Evolutionary conservation across 257 asterid species (phyloP).

Genomic region (Plantago elongata): DNA sequence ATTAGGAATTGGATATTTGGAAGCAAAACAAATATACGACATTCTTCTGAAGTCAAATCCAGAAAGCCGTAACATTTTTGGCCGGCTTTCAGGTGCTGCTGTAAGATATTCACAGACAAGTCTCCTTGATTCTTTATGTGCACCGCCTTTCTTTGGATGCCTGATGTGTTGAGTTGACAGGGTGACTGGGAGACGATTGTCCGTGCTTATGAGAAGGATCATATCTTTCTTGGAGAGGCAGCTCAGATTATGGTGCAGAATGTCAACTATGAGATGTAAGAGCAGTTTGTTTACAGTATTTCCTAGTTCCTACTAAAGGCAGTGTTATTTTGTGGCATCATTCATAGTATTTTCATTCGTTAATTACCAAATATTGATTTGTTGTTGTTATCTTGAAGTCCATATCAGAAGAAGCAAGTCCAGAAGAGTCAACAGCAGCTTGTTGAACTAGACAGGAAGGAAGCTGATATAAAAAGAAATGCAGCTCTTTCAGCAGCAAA

Average conservation of each 20-base stretch:
- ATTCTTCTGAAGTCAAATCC: slow-evolving; percentile 70
- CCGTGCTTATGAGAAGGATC: slow-evolving; percentile 80
- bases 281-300: neutral
- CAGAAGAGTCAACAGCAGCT: slow-evolving; percentile 93
- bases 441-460: slow-evolving; percentile 79
- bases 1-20: slow-evolving; percentile 80
- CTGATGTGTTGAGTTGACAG: slow-evolving; percentile 36
- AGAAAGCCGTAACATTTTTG: slow-evolving; percentile 94
- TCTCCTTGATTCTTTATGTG: slow-evolving; percentile 13
- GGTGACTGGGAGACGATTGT: slow-evolving; percentile 94
- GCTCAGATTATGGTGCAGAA: slow-evolving; percentile 92
- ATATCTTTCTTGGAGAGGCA: slow-evolving; percentile 84
- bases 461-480: slow-evolving; percentile 85
- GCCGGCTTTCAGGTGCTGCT: slow-evolving; percentile 98
- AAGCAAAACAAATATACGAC: slow-evolving; percentile 74
- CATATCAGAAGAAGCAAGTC: slow-evolving; percentile 83
- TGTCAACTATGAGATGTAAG: slow-evolving; percentile 92
- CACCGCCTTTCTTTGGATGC: neutral
- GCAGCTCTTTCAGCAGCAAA: slow-evolving; percentile 87
- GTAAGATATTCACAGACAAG: slow-evolving; percentile 54
- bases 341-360: no score
- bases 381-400: slow-evolving; percentile 38
- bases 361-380: neutral
- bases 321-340: no score
- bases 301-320: neutral